Conservation (phyloP, 805 yeast species). For the Nakazawaea peltata region DNA sequence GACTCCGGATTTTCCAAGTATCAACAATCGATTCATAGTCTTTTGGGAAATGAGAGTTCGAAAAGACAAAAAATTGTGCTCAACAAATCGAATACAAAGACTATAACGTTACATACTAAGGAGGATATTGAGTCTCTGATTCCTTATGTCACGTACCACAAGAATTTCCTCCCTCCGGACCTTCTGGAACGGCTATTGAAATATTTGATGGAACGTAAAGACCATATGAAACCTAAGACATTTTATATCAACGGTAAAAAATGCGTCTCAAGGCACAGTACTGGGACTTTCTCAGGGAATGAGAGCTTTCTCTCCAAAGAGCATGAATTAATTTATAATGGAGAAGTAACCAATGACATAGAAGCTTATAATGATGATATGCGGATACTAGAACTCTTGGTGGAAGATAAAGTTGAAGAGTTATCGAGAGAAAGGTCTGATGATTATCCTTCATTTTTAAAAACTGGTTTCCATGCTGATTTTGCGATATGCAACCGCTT, state of each 20-base stretch:
- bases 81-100: conserved; percentile 10
- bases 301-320: conserved; percentile 8
- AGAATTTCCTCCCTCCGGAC: conserved; percentile 42
- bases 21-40: conserved; percentile 14
- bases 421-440: conserved; percentile 37
- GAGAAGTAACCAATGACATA: conserved; percentile 22
- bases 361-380: conserved; percentile 31
- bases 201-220: conserved; percentile 32
- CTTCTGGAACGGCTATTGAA: conserved; percentile 37
- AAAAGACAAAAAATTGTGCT: neutral
- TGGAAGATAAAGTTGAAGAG: conserved; percentile 31
- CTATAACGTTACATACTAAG: conserved; percentile 34
- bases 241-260: conserved; percentile 58
- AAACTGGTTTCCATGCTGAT: no score
- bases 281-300: conserved; percentile 27
- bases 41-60: conserved; percentile 2
- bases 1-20: conserved; percentile 10
- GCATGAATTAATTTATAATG: conserved; percentile 32
- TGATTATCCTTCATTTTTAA: no score
- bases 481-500: conserved; percentile 52
- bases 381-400: conserved; percentile 27
- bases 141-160: conserved; percentile 43
- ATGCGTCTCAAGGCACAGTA: conserved; percentile 51
- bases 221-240: conserved; percentile 30
- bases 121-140: conserved; percentile 40